These are phyloP conservation scores for Debaryomyces udenii DNA, from an alignment of 1,139 yeast genomes.

Conservation along the genomic window DNA sequence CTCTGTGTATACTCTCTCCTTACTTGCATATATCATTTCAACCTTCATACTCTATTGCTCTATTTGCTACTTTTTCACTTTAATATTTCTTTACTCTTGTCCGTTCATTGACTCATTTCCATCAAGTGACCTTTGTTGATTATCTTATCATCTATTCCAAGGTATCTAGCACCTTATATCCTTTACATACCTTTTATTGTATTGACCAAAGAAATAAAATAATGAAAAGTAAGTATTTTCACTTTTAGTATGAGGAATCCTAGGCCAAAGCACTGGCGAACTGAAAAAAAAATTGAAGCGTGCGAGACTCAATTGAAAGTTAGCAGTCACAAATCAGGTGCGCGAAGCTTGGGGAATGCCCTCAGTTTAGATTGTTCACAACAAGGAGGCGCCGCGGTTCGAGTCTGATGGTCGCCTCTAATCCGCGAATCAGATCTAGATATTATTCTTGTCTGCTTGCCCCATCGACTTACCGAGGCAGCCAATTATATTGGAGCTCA, in stretches of 20 bases:
- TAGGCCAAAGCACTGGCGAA: conserved; percentile 1
- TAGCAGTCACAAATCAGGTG: conserved; percentile 1
- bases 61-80: no score
- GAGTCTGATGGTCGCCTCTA: not conserved
- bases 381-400: no score
- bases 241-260: conserved; percentile 6
- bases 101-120: no score
- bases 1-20: no score
- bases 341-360: not conserved
- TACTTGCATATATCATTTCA: no score
- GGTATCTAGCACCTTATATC: conserved; percentile 10
- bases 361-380: no score
- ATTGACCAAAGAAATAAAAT: conserved; percentile 16
- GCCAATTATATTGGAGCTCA: conserved; percentile 10
- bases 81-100: no score
- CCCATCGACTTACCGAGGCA: not conserved
- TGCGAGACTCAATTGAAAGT: not conserved
- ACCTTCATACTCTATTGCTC: no score
- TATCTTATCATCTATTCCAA: conserved; percentile 1
- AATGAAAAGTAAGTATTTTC: conserved; percentile 9
- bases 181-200: conserved; percentile 22
- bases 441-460: not conserved
- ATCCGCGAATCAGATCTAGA: not conserved
- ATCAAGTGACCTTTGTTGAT: no score
- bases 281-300: conserved; percentile 5